Evolutionary conservation across 768 basidiomycete genomes (phyloP), one percentile per base, ranked within the genome.

Genomic region (Phaeotremella fagi): DNA sequence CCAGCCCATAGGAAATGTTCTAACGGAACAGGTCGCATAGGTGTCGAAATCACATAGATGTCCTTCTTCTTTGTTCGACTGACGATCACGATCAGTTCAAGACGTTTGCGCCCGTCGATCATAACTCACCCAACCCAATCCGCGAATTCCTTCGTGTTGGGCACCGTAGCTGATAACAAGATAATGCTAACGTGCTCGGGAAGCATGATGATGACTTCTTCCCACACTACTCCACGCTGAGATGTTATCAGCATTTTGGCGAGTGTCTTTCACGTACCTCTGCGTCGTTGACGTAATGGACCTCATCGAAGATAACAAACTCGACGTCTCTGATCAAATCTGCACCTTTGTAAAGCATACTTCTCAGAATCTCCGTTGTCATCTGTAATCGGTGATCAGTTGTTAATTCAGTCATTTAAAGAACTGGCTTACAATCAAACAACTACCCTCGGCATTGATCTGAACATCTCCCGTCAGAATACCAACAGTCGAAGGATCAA

Each of bases 201-300:
- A 12, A 99, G 79, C 91, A 99, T 97, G 73, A 99, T 99, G 61
- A 99, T 99, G 24, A 99, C 94, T 76, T 99, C 94, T 76, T 99
- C 94, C 95, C 95, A 99, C 12, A 99, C 95, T 16, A 99, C 95
- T 35, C 95, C 95, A 70, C 95, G 82, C 94, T 97, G 69, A 36
- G 38, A 33, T 1, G 37, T 27, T 6, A 4, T 26, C 15, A 38
- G 46, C 43, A 64, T 14, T 24, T 22, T 14, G 26, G 11, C 31
- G 15, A n/a, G 24, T 48, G 20, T 11, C 11, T 7, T 33, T 16
- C 31, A 16, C 31, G 31, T 14, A 94, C 94, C 85, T 99, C 95
- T 15, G 90, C 87, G 72, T 99, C 95, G 68, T 98, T 99, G 48
- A 99, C 92, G 74, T 99, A 99, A 76, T 99, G 95, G 26, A 99